phyloP scores from a whole-genome alignment of 2,329 filamentous ascomycete genomes.

The Colletotrichum orbiculare region DNA sequence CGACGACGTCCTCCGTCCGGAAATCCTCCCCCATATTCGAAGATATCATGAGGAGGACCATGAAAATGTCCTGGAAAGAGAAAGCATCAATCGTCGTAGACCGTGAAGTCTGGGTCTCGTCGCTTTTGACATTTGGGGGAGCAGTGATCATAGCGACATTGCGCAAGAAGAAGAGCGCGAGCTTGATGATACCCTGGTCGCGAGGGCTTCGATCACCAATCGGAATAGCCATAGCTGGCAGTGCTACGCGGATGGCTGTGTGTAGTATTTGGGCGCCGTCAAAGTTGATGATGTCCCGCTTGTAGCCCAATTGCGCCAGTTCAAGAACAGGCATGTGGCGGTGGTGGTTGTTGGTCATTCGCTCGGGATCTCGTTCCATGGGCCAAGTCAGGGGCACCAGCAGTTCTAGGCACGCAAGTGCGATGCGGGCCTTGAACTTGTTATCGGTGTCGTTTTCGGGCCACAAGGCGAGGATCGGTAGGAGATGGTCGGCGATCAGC shows the following conservation, averaged over 20 bases:
- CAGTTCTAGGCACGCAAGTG: slow-evolving; percentile 88
- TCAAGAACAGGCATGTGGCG: slow-evolving; percentile 91
- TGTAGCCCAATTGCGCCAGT: slow-evolving; percentile 89
- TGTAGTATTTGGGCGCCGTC: slow-evolving; percentile 82
- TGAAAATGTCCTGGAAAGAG: slow-evolving; percentile 89
- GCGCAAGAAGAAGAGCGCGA: slow-evolving; percentile 87
- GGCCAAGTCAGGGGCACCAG: slow-evolving; percentile 96
- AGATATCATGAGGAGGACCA: slow-evolving; percentile 84
- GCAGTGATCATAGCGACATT: slow-evolving; percentile 89
- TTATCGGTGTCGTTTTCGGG: slow-evolving; percentile 77
- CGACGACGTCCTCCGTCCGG: slow-evolving; percentile 84
- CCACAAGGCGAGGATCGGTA: slow-evolving; percentile 90
- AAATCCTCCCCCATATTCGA: slow-evolving; percentile 97
- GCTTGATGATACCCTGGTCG: slow-evolving; percentile 92
- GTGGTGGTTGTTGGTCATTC: slow-evolving; percentile 93
- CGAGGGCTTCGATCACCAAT: slow-evolving; percentile 79
- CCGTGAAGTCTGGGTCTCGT: slow-evolving; percentile 88
- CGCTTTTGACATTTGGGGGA: slow-evolving; percentile 78
- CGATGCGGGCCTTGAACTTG: slow-evolving; percentile 81
- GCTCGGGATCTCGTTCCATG: slow-evolving; percentile 79
- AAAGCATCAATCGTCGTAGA: slow-evolving; percentile 91
- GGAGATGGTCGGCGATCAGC: slow-evolving; percentile 86
- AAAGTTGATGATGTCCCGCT: slow-evolving; percentile 86
- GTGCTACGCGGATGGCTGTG: slow-evolving; percentile 80
- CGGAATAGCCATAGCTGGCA: slow-evolving; percentile 86